Conservation (phyloP, 2,329 filamentous ascomycete species). For the Mollisiaceae sp. region DNA sequence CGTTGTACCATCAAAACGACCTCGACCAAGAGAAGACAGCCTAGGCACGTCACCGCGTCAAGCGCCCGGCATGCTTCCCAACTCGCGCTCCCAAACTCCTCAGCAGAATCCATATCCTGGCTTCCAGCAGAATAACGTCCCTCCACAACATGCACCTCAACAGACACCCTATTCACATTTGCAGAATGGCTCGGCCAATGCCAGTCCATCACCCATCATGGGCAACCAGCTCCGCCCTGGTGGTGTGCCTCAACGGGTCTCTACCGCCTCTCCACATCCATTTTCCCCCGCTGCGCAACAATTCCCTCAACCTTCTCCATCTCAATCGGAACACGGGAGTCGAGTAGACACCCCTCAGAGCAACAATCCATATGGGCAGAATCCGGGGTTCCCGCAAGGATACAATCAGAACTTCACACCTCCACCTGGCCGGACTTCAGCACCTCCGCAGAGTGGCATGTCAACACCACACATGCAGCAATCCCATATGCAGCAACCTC, state of each 20-base stretch:
- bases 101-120: slow-evolving; percentile 76
- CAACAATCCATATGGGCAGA: slow-evolving; percentile 66
- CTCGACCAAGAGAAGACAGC: slow-evolving; percentile 81
- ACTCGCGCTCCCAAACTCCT: slow-evolving; percentile 90
- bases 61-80: slow-evolving; percentile 73
- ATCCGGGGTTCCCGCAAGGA: slow-evolving; percentile 58
- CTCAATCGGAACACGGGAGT: slow-evolving; percentile 74
- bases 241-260: slow-evolving; percentile 78
- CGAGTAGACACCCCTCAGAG: slow-evolving; percentile 73
- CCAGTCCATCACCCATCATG: slow-evolving; percentile 93
- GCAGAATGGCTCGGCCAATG: slow-evolving; percentile 79
- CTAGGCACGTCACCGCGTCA: slow-evolving; percentile 81
- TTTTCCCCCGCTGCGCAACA: slow-evolving; percentile 80
- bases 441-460: slow-evolving; percentile 62
- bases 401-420: slow-evolving; percentile 65
- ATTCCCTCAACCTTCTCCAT: slow-evolving; percentile 77
- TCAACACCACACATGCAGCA: slow-evolving; percentile 50
- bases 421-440: slow-evolving; percentile 58
- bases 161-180: slow-evolving; percentile 81
- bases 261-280: slow-evolving; percentile 89
- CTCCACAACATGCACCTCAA: slow-evolving; percentile 63
- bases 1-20: slow-evolving; percentile 88
- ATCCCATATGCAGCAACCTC: slow-evolving; percentile 46
- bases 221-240: slow-evolving; percentile 76
- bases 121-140: slow-evolving; percentile 68